Evolutionary conservation across 164 flowering plant species (phyloP).

Genomic region (Vitis amurensis): DNA sequence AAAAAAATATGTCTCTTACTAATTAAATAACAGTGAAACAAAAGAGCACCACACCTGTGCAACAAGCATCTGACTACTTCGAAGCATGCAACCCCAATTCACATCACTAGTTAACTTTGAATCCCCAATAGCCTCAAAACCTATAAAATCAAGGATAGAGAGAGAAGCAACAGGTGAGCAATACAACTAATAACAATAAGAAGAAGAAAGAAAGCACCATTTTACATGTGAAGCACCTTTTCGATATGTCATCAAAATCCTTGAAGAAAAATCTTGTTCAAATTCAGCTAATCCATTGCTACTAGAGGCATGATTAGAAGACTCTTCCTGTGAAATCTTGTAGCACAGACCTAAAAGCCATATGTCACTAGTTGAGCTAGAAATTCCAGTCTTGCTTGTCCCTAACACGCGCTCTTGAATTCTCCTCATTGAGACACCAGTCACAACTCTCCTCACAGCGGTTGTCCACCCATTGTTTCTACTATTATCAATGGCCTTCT

Average conservation of each 20-base stretch:
- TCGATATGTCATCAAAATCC: conserved; percentile 80
- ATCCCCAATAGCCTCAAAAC: conserved; percentile 77
- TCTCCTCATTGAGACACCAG: conserved; percentile 76
- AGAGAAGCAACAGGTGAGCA: background rate
- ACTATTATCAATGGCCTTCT: conserved; percentile 21
- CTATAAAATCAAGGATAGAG: conserved; percentile 24
- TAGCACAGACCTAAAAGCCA: conserved; percentile 90
- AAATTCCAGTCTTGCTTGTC: conserved; percentile 42
- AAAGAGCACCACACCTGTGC: conserved; percentile 62
- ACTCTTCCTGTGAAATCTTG: conserved; percentile 49
- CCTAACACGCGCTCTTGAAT: conserved; percentile 75
- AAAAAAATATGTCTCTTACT: too few relatives aligned
- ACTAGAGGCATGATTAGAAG: conserved; percentile 28
- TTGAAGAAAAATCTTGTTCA: conserved; percentile 75
- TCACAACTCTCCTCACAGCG: conserved; percentile 55
- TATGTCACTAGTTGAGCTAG: conserved; percentile 67
- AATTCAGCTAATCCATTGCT: conserved; percentile 58
- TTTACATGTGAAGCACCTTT: conserved; percentile 54
- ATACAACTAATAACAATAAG: conserved; percentile 3
- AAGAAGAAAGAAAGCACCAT: background rate
- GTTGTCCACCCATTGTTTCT: conserved; percentile 63
- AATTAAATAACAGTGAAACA: background rate
- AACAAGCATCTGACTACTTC: conserved; percentile 98
- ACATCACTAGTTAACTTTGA: conserved; percentile 80
- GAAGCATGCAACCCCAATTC: conserved; percentile 95